A percentile compares a stretch with the other conserved stretches of the same genome.
phyloP scores from a whole-genome alignment of 768 basidiomycete genomes.

The Gelatoporia subvermispora region DNA sequence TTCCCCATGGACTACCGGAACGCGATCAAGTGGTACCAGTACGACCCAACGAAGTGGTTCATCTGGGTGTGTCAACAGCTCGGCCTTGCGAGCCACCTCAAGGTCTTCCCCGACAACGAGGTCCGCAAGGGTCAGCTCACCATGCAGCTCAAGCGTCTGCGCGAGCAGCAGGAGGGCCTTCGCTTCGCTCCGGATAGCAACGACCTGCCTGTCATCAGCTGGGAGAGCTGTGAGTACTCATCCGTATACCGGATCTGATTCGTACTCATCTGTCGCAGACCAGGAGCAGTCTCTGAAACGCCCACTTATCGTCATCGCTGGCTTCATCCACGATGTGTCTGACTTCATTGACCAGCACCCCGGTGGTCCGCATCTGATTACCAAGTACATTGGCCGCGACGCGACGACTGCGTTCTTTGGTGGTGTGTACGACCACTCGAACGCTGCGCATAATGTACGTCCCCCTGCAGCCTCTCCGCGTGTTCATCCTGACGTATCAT shows the following conservation, averaged over 20 bases:
- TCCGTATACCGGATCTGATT: background rate
- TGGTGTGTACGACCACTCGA: conserved; percentile 84
- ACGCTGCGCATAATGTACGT: conserved; percentile 80
- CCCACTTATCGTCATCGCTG: conserved; percentile 80
- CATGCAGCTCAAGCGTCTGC: conserved; percentile 88
- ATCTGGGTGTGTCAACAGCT: too few relatives aligned
- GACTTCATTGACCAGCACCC: conserved; percentile 88
- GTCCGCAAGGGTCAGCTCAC: conserved; percentile 86
- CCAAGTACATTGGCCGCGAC: conserved; percentile 84
- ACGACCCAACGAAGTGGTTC: conserved; percentile 93
- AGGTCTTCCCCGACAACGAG: conserved; percentile 69
- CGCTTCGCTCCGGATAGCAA: conserved; percentile 74
- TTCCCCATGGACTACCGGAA: conserved; percentile 98
- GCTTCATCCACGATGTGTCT: conserved; percentile 89
- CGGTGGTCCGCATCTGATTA: conserved; percentile 80
- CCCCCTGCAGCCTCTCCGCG: conserved; percentile 1
- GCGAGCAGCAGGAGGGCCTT: conserved; percentile 70
- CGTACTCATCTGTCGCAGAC: conserved; percentile 36
- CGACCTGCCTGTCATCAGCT: conserved; percentile 76
- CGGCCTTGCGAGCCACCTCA: conserved; percentile 57
- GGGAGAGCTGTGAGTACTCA: conserved; percentile 71
- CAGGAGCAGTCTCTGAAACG: conserved; percentile 75
- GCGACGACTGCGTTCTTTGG: conserved; percentile 94
- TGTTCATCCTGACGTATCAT: too few relatives aligned
- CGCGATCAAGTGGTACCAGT: conserved; percentile 92